Evolutionary conservation across 106 monocot species (phyloP).

Genomic region (Platanthera zijinensis): DNA sequence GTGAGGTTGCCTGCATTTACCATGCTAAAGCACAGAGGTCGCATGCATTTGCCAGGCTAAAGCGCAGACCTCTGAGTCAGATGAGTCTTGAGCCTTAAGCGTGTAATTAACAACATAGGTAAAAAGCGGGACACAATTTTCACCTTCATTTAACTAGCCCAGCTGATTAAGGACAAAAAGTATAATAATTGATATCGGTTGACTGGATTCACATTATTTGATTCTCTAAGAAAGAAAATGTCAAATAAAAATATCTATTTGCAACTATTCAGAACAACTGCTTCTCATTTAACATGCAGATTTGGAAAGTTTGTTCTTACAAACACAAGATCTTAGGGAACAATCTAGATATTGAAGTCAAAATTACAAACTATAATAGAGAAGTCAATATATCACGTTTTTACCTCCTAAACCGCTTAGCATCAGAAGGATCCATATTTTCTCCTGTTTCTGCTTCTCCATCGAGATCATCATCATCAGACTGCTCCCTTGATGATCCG

Average conservation of each 20-base stretch:
- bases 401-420: conserved; percentile 73
- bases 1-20: no score
- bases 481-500: conserved; percentile 68
- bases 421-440: conserved; percentile 58
- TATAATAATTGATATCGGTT: background rate
- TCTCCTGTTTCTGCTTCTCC: conserved; percentile 65
- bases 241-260: background rate
- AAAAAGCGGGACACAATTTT: background rate
- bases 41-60: no score
- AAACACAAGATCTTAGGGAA: background rate
- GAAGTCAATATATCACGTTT: background rate
- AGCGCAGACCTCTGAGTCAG: no score
- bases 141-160: background rate
- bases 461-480: conserved; percentile 74
- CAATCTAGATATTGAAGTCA: background rate
- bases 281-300: background rate
- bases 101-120: background rate
- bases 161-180: background rate
- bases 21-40: no score
- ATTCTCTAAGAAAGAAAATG: background rate
- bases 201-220: background rate
- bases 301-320: background rate
- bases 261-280: background rate
- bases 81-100: no score
- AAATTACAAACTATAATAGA: background rate